phyloP scores from a whole-genome alignment of 805 yeast species.

The Peterozyma xylosa region DNA sequence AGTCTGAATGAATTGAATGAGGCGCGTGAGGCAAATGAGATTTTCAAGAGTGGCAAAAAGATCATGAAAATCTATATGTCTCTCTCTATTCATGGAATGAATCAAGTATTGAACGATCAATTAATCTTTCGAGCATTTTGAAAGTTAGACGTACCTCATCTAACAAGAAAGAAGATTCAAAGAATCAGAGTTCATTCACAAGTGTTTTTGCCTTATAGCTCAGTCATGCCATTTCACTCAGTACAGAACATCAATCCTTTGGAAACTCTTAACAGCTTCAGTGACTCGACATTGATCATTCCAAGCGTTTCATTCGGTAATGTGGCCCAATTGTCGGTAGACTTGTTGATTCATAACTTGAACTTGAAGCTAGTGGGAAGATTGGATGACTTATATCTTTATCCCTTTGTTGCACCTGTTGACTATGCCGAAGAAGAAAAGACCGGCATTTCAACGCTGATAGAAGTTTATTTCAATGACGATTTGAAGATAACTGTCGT shows the following conservation, averaged over 20 bases:
- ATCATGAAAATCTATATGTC: too few species aligned
- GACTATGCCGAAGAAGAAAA: conserved; percentile 33
- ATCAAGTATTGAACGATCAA: too few species aligned
- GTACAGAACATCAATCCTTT: conserved; percentile 14
- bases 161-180: too few species aligned
- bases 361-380: conserved; percentile 43
- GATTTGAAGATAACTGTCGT: conserved; percentile 42
- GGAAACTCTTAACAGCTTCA: conserved; percentile 13
- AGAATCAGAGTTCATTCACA: too few species aligned
- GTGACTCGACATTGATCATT: conserved; percentile 42
- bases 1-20: too few species aligned
- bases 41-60: too few species aligned
- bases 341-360: conserved; percentile 62
- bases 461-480: conserved; percentile 54
- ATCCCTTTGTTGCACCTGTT: conserved; percentile 79
- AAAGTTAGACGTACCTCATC: too few species aligned
- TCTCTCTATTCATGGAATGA: too few species aligned
- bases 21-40: too few species aligned
- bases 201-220: too few species aligned
- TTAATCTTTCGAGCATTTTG: too few species aligned
- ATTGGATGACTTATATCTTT: conserved; percentile 53
- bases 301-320: conserved; percentile 87
- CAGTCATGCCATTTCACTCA: conserved; percentile 19
- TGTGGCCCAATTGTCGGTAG: conserved; percentile 77
- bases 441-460: conserved; percentile 45